These are phyloP conservation scores for Davidsoniella eucalypti DNA, from an alignment of 2,329 filamentous ascomycete species.

Conservation along the genomic window DNA sequence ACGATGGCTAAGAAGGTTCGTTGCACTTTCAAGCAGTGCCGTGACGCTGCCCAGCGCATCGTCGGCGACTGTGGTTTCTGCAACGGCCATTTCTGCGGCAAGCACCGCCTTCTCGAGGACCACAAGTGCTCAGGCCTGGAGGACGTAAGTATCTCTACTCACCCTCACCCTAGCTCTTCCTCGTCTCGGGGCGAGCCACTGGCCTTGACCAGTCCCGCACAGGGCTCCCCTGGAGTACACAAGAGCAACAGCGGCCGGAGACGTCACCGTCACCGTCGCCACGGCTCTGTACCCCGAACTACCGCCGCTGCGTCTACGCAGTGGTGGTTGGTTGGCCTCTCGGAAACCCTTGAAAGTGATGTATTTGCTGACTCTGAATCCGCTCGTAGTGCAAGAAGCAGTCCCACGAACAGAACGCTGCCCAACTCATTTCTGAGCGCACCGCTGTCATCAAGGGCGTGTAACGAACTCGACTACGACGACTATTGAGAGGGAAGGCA, in stretches of 20 bases:
- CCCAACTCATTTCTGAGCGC: constrained; percentile 80
- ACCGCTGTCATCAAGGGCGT: constrained; percentile 89
- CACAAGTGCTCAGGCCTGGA: constrained; percentile 88
- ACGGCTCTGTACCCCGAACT: constrained; percentile 9
- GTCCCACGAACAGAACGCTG: constrained; percentile 82
- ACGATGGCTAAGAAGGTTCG: constrained; percentile 61
- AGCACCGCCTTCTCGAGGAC: constrained; percentile 83
- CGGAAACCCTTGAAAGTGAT: constrained; percentile 22
- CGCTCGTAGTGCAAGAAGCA: constrained; percentile 75
- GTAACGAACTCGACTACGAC: constrained; percentile 26
- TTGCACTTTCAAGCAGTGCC: constrained; percentile 83
- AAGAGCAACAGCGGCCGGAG: background rate
- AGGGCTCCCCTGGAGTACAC: too few relatives aligned
- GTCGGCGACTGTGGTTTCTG: constrained; percentile 96
- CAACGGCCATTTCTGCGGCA: constrained; percentile 82
- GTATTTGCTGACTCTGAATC: constrained; percentile 20
- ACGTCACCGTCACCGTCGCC: background rate
- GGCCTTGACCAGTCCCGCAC: too few relatives aligned
- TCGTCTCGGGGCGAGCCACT: background rate
- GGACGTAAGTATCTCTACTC: constrained; percentile 41
- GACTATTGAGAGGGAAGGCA: constrained; percentile 8
- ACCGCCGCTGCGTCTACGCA: background rate
- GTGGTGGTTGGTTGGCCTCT: constrained; percentile 27
- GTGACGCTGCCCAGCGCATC: constrained; percentile 73
- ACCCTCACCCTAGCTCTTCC: background rate